Percentiles rank a stretch among this genome's conserved stretches.
Conservation (phyloP, 116 monocot genomes). For the Papilionanthe hybrid region DNA sequence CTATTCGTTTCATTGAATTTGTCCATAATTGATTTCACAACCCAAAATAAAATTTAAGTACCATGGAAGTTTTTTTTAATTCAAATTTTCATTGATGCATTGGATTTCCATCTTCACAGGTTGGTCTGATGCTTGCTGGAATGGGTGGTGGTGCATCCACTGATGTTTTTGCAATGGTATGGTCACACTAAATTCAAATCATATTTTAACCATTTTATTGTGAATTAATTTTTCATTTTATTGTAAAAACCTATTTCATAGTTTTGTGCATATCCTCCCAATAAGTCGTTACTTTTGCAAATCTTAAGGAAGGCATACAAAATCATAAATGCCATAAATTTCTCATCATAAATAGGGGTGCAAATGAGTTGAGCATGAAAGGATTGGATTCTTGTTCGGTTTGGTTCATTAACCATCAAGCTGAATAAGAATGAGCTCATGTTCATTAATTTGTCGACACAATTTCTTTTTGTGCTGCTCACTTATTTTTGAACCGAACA, state of each 20-base stretch:
- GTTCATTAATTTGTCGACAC: too few relatives aligned
- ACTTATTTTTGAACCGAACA: neutral
- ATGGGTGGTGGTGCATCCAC: constrained; percentile 61
- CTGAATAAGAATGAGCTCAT: too few relatives aligned
- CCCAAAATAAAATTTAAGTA: neutral
- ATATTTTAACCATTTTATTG: neutral
- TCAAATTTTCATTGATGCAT: neutral
- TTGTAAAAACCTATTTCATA: too few relatives aligned
- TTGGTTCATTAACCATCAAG: too few relatives aligned
- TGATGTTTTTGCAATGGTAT: constrained; percentile 96
- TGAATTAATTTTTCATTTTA: neutral
- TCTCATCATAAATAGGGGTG: too few relatives aligned
- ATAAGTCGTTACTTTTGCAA: too few relatives aligned
- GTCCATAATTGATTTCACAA: neutral
- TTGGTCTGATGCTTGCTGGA: constrained; percentile 88
- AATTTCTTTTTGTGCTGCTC: neutral
- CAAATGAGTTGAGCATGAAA: too few relatives aligned
- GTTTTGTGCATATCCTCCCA: too few relatives aligned
- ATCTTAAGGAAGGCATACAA: too few relatives aligned
- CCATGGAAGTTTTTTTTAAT: neutral
- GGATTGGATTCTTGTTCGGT: too few relatives aligned
- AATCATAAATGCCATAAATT: too few relatives aligned
- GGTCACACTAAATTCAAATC: neutral
- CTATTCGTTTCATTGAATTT: neutral
- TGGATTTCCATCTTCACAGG: constrained; percentile 38